Percentiles rank a stretch among this genome's conserved stretches.
Conservation (phyloP, 1,284 basidiomycete species). For the Schizophyllum amplum region DNA sequence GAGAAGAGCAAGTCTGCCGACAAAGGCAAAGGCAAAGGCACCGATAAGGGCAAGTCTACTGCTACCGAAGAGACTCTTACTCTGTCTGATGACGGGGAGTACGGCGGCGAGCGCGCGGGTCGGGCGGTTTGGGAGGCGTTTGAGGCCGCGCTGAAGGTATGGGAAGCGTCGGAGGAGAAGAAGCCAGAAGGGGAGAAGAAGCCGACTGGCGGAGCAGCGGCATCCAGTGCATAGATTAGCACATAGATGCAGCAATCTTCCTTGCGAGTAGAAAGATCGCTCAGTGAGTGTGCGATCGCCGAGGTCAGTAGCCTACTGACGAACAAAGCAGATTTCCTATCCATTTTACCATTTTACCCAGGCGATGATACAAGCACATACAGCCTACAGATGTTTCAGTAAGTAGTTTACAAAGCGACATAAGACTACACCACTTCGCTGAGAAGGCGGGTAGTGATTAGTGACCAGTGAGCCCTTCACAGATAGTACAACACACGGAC, state of each 20-base stretch:
- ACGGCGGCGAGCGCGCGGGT: conserved; percentile 29
- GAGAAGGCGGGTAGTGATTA: not conserved
- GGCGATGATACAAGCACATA: too few species aligned
- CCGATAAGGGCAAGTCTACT: conserved; percentile 15
- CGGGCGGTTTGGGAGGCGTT: conserved; percentile 67
- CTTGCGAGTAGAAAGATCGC: too few species aligned
- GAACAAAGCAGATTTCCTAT: too few species aligned
- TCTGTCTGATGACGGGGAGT: conserved; percentile 10
- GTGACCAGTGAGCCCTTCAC: not conserved
- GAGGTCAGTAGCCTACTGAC: too few species aligned
- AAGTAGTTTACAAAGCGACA: too few species aligned
- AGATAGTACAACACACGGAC: not conserved
- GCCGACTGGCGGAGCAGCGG: not conserved
- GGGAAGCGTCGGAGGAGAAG: conserved; percentile 31
- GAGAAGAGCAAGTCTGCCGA: too few species aligned
- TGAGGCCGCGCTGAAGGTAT: conserved; percentile 52
- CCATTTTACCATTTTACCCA: too few species aligned
- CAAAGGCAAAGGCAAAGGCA: conserved; percentile 13
- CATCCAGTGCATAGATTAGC: not conserved
- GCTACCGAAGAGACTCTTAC: conserved; percentile 19
- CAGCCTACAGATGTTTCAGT: too few species aligned
- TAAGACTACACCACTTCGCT: not conserved
- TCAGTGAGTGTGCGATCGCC: too few species aligned
- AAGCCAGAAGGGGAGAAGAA: not conserved
- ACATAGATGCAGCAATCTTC: too few species aligned